Base-by-base conservation (phyloP, 345 rosid species). In the Brassica carinata region DNA sequence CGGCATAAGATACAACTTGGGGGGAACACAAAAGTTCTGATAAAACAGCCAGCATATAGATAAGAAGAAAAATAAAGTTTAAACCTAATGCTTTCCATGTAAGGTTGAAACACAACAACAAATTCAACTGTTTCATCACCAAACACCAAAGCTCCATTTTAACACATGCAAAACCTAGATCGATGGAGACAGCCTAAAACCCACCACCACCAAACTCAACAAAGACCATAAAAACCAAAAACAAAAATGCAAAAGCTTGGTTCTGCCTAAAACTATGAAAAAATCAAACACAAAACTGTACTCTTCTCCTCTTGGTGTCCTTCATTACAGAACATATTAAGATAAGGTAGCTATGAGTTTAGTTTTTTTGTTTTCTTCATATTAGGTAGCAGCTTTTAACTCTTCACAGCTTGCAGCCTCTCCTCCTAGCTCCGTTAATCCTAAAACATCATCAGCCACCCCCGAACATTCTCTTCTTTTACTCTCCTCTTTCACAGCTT, bases 201-300 rank as follows among this genome's bases (percentile, higher is more conserved):
- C 15, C 65, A 14, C n/a, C 67, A 15, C 15, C 29, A 15, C 29
- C 62, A 78, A 64, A 27, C 67, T 62, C 80, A 19, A 11, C 55
- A 48, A 34, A 63, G 34, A 62, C 53, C 80, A 69, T n/a, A 0
- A 31, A 13, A 45, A 19, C 0, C 1, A 0, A 36, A 69, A n/a
- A 19, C 38, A 61, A 19, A 18, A 31, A 27, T 27, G 30, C 70
- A n/a, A 0, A 68, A 73, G 62, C 64, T 67, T 73, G 30, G 30
- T 73, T 73, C 19, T n/a, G 2, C 66, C 75, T 62, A 74, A 17
- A 33, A 62, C 71, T 80, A 74, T 51, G 17, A 74, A 66, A 80
- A 19, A 45, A 62, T 68, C 79, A 68, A 73, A 80, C 79, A 69
- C 79, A 80, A 74, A 80, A 80, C 83, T 80, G 75, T 63, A 53